Base-by-base conservation (phyloP, 1,139 yeast species). In the Trichomonascaceae sp. region DNA sequence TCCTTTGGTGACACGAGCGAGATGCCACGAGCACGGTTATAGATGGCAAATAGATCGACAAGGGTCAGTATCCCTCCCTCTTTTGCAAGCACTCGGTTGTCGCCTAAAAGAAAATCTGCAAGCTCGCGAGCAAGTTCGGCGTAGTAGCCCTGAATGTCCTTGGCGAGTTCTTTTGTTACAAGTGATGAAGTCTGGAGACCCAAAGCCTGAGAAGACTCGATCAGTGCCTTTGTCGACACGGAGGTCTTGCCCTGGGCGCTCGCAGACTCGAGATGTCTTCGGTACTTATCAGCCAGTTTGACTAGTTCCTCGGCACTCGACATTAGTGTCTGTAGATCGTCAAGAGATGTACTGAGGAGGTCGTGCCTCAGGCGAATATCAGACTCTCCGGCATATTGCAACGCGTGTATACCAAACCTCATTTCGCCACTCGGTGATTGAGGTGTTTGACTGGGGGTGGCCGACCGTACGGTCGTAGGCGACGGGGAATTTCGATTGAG, bases 241-340 rank as follows among this genome's bases (percentile, higher is more conserved):
- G 34, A 13, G 4, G 40, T 29, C 17, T 28, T 20, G 9, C 29
- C 16, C 11, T 26, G 16, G 17, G 37, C 20, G 26, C 45, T 51
- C 28, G 41, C 48, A 18, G 40, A 41, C 26, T 49, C 54, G 5
- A 52, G 37, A 26, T 44, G 44, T n/a, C 40, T 38, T 8, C 68
- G 62, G 53, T 72, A 66, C 29, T 71, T 57, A 32, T 65, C 62
- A 17, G 77, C 74, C 22, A 85, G 56, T 30, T 65, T 62, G 29
- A 77, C 71, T 32, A 87, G 67, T 37, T 85, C 93, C 45, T 74
- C 74, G 1, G 87, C 93, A 42, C 80, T 71, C 17, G 74, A 67
- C 77, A 84, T 76, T 33, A 87, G 60, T 30, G 78, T 77, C 41
- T 78, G 78, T 31, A 87, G 57, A 52, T 84, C 95, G 36, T 76